Conservation (phyloP, 148 eudicot species). For the Pharnaceum exiguum region DNA sequence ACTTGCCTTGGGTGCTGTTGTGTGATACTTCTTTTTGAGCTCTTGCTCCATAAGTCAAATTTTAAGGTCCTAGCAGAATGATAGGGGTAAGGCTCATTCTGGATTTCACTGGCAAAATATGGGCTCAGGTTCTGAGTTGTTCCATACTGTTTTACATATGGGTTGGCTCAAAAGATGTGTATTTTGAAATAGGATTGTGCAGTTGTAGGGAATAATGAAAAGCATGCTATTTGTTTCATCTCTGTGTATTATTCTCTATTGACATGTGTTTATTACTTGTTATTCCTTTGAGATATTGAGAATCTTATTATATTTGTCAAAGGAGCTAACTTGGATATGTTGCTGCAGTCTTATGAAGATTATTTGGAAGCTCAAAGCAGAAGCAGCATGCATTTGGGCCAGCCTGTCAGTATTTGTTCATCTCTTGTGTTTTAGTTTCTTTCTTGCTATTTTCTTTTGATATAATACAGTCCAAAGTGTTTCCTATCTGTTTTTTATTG, state of each 20-base stretch:
- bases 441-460: neutral
- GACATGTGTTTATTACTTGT: neutral
- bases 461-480: no score
- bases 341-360: conserved; percentile 81
- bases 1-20: no score
- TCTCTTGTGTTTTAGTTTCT: conserved; percentile 2
- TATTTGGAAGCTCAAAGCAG: conserved; percentile 68
- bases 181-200: no score
- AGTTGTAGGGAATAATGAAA: neutral
- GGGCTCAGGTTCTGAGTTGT: no score
- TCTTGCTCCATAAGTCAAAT: no score
- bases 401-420: conserved; percentile 37
- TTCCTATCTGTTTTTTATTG: no score
- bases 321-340: neutral
- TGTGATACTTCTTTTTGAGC: no score
- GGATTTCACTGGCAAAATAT: no score
- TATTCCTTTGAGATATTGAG: neutral
- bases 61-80: no score
- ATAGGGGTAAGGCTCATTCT: no score
- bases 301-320: neutral
- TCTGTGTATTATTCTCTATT: neutral
- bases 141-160: no score
- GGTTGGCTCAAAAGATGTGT: no score
- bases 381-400: conserved; percentile 36
- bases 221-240: neutral